Conservation (phyloP, 2,329 filamentous ascomycete species). For the Atkinsonella hypoxylon region DNA sequence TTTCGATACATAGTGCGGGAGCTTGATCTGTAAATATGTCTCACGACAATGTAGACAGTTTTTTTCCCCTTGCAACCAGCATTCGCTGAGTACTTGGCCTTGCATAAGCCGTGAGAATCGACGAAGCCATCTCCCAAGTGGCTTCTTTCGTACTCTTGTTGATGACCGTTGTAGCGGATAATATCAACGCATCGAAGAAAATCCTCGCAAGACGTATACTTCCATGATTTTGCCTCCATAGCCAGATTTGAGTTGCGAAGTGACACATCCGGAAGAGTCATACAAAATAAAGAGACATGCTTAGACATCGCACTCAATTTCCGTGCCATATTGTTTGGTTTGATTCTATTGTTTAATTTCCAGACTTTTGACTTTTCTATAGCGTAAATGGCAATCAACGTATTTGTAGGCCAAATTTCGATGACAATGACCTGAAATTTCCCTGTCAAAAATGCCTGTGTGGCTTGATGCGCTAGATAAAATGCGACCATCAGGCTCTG, state of each 20-base stretch:
- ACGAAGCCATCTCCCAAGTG: conserved; percentile 1
- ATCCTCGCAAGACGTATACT: conserved; percentile 12
- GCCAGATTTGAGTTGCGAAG: conserved; percentile 13
- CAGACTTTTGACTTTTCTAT: conserved; percentile 9
- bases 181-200: conserved; percentile 12
- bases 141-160: background rate
- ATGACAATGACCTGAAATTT: conserved; percentile 10
- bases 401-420: conserved; percentile 10
- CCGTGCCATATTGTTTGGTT: conserved; percentile 16
- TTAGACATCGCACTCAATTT: conserved; percentile 12
- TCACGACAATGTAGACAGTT: no score
- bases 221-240: background rate
- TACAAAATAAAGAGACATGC: conserved; percentile 10
- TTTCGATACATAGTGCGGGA: no score
- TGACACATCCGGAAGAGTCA: conserved; percentile 9
- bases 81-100: background rate
- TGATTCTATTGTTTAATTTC: conserved; percentile 11
- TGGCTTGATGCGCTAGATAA: conserved; percentile 9
- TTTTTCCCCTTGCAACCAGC: no score
- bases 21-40: no score
- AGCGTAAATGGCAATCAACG: conserved; percentile 12
- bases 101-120: background rate
- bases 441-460: conserved; percentile 11
- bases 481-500: conserved; percentile 10
- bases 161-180: conserved; percentile 10